phyloP scores from a whole-genome alignment of 1,284 basidiomycete species.

The Ceratobasidium sp. region DNA sequence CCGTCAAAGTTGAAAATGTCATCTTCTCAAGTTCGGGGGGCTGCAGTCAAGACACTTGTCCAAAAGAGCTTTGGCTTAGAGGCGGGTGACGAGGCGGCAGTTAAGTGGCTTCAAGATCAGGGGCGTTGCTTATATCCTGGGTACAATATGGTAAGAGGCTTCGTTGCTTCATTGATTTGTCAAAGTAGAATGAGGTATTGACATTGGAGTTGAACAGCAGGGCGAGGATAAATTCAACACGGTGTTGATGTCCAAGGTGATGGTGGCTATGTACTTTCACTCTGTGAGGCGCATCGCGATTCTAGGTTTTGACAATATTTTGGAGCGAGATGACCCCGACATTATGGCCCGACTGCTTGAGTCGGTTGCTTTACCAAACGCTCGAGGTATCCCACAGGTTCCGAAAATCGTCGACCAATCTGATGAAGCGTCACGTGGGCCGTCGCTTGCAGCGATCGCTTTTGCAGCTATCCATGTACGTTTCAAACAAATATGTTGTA shows the following conservation, averaged over 20 bases:
- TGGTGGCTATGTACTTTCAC: not conserved
- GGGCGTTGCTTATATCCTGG: slow-evolving; percentile 1
- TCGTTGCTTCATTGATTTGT: not conserved
- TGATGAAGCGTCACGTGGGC: not conserved
- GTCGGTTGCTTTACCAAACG: not conserved
- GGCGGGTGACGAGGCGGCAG: not conserved
- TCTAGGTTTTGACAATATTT: not conserved
- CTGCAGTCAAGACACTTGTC: not conserved
- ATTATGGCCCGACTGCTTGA: not conserved
- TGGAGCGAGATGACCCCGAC: slow-evolving; percentile 2
- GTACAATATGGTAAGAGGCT: not conserved
- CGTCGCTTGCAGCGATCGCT: slow-evolving; percentile 4
- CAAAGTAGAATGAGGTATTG: not conserved
- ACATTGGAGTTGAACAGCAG: not conserved
- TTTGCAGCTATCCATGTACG: slow-evolving; percentile 3
- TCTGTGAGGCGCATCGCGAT: not conserved
- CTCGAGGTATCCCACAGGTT: not conserved
- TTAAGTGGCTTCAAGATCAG: not conserved
- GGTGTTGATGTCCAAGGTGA: not conserved
- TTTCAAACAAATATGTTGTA: not conserved
- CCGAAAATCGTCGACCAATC: slow-evolving; percentile 13
- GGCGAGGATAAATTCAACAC: slow-evolving; percentile 9
- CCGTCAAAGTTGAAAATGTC: not conserved
- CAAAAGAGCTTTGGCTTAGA: not conserved
- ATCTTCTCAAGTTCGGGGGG: not conserved